These are phyloP conservation scores for Tricholoma bakamatsutake DNA, from an alignment of 768 basidiomycete genomes.

Conservation along the genomic window DNA sequence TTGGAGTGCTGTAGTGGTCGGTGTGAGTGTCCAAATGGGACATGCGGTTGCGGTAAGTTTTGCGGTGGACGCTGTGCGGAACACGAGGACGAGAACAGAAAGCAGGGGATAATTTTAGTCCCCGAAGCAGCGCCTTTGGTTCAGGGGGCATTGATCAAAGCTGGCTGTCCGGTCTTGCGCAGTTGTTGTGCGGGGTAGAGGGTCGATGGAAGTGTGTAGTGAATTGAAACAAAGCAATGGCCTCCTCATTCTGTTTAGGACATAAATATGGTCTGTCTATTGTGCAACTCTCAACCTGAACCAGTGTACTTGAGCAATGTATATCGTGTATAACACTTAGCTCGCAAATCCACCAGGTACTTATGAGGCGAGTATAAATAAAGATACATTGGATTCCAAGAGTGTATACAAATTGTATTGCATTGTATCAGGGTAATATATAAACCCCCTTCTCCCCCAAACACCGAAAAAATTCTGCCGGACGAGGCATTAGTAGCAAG, in stretches of 20 bases:
- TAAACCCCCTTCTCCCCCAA: neutral
- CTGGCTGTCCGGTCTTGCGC: constrained; percentile 9
- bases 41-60: constrained; percentile 50
- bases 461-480: neutral
- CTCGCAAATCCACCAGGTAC: neutral
- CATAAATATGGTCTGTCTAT: neutral
- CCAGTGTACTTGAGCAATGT: neutral
- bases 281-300: neutral
- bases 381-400: neutral
- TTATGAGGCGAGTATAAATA: neutral
- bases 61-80: constrained; percentile 52
- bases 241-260: neutral
- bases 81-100: constrained; percentile 12
- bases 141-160: neutral
- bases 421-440: neutral
- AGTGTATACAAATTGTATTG: neutral
- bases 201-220: neutral
- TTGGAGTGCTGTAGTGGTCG: constrained; percentile 61
- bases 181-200: constrained; percentile 27
- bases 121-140: neutral
- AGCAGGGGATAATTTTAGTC: neutral
- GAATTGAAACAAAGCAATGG: neutral
- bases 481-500: neutral
- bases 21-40: constrained; percentile 50
- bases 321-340: neutral